phyloP scores from a whole-genome alignment of 176 grass and related monocot species.

The Chloris gayana region DNA sequence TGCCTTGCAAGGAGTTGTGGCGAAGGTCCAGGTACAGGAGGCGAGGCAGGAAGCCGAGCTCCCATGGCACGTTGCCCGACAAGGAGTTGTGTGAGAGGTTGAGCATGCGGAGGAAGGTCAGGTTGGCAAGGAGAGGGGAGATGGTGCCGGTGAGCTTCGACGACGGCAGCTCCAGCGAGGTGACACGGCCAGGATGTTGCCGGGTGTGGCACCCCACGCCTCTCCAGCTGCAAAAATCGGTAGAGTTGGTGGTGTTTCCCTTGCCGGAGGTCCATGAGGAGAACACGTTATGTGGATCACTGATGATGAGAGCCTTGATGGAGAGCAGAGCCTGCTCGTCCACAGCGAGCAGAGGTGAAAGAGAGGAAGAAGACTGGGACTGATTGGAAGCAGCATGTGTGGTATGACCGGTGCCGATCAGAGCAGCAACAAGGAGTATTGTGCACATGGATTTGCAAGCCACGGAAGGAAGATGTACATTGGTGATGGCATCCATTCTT shows the following conservation, averaged over 20 bases:
- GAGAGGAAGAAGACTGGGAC: not conserved
- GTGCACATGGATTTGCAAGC: not conserved
- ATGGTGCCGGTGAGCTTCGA: slow-evolving; percentile 15
- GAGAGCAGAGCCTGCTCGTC: slow-evolving; percentile 7
- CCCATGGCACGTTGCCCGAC: not conserved
- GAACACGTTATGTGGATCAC: not conserved
- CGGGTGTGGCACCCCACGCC: slow-evolving; percentile 25
- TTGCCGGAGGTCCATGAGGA: not conserved
- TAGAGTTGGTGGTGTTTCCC: not conserved
- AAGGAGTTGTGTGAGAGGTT: slow-evolving; percentile 33
- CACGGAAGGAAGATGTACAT: not conserved
- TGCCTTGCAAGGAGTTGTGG: slow-evolving; percentile 16
- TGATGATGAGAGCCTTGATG: not conserved
- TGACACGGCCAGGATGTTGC: slow-evolving; percentile 15
- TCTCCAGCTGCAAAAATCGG: slow-evolving; percentile 18
- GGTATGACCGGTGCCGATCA: not conserved
- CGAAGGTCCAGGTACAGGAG: slow-evolving; percentile 17
- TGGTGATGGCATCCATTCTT: not conserved
- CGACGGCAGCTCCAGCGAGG: slow-evolving; percentile 8
- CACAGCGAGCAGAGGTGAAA: too few species aligned
- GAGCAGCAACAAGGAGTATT: not conserved
- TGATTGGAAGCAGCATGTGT: slow-evolving; percentile 10
- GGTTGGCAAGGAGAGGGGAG: slow-evolving; percentile 19
- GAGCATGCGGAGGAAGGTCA: slow-evolving; percentile 32
- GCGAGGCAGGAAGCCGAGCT: slow-evolving; percentile 10